phyloP scores from a whole-genome alignment of 306 rosid genomes.

The Datisca glomerata region DNA sequence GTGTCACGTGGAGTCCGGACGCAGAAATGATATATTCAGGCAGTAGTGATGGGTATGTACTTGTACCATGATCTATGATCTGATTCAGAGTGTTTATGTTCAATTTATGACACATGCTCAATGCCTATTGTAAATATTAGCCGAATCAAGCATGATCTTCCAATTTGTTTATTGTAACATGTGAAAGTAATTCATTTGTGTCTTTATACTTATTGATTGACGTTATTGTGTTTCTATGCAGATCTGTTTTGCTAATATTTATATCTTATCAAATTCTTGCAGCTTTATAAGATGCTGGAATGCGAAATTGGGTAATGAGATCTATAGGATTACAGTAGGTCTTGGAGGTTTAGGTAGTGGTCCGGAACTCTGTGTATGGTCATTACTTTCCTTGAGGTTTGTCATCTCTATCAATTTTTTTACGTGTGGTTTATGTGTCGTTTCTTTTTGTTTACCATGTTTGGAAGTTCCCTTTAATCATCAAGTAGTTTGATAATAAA shows the following conservation, averaged over 20 bases:
- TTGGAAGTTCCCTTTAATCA: constrained; percentile 9
- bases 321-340: constrained; percentile 80
- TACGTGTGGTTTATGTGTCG: constrained; percentile 1
- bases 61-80: no score
- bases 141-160: no score
- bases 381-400: constrained; percentile 76
- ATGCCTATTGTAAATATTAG: no score
- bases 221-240: no score
- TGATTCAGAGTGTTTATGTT: no score
- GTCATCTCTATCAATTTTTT: constrained; percentile 3
- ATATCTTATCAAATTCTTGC: constrained; percentile 2
- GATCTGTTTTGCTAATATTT: background rate
- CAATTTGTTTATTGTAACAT: no score
- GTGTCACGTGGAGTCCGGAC: constrained; percentile 84
- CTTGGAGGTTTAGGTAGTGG: constrained; percentile 71
- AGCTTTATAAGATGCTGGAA: constrained; percentile 86
- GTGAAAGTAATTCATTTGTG: no score
- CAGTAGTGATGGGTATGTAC: constrained; percentile 91
- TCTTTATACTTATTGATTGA: no score
- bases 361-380: constrained; percentile 75
- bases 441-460: background rate
- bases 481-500: constrained; percentile 11
- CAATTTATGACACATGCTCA: no score
- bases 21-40: constrained; percentile 67
- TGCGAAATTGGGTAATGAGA: constrained; percentile 45